Base-by-base conservation (phyloP, 257 asterid species). In the Plantago major region DNA sequence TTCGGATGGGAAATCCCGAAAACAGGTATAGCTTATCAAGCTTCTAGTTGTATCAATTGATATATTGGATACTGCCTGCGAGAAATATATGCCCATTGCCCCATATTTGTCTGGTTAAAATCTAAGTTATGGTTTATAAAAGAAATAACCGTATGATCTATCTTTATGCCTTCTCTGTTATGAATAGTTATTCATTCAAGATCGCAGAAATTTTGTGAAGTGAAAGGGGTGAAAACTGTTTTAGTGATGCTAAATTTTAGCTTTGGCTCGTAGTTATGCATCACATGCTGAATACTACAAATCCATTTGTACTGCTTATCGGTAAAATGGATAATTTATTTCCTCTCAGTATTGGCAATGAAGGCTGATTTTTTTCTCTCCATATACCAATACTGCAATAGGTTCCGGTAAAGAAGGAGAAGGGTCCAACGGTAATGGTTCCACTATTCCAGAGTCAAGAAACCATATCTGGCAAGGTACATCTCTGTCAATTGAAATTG, bases 1-100 rank as follows among this genome's bases (percentile, higher is more conserved):
- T 67, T 43, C 95, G 10, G 97, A 89, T 73, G 97, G 87, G 45
- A 89, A 86, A 74, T 50, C 86, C 71, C 81, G 97, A 45, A 89
- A 84, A 76, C 94, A 82, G 97, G 97, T 89, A 79, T 8, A 28
- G 62, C 13, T 61, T 42, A 37, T 46, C 46, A 33, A 33, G 40
- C 40, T 33, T 7, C 1, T 33, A 33, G 40, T 7, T 45, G 33
- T 71, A 52, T 60, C 37, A 19, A 18, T 22, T 33, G 38, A 55
- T 69, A n/a, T 65, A 43, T n/a, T 48, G 65, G 40, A 33, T 33
- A 1, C 40, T 33, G 40, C 8, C 3, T 33, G 40, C 12, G 56
- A 51, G 26, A 46, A 63, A 50, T 66, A 42, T 10, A 1, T 67
- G 5, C 63, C 26, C 26, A 22, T 22, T 22, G 26, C 26, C 51